A percentile compares a stretch with the other conserved stretches of the same genome.
Evolutionary conservation across 2,329 filamentous ascomycete species (phyloP).

Genomic region (Xylariaceae sp.): DNA sequence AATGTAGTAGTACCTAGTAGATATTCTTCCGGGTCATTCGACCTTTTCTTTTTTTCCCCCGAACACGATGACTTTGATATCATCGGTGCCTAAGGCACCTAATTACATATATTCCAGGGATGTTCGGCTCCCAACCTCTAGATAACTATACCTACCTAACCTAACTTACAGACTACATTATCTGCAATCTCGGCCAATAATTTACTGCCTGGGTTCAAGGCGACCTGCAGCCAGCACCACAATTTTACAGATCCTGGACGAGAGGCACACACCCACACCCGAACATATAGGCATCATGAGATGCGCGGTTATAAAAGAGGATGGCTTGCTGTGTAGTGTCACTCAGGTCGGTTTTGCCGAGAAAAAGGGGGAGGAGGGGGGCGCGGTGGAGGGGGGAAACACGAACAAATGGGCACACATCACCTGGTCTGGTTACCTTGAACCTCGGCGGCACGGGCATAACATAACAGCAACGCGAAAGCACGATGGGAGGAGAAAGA

Average conservation of each 20-base stretch:
- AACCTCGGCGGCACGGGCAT: not conserved
- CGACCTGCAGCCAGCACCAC: not conserved
- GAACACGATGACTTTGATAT: too few species aligned
- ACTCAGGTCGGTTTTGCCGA: not conserved
- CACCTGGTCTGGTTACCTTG: not conserved
- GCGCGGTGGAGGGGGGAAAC: too few species aligned
- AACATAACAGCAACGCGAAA: not conserved
- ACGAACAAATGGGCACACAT: not conserved
- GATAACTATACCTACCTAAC: too few species aligned
- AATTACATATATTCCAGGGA: too few species aligned
- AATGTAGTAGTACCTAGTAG: not conserved
- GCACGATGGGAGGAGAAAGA: not conserved
- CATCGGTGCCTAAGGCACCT: too few species aligned
- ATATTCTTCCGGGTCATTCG: not conserved
- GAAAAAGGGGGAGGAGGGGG: not conserved
- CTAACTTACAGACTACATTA: too few species aligned
- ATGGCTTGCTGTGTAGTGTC: not conserved
- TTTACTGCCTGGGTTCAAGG: not conserved
- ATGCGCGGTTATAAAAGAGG: not conserved
- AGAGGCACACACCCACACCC: not conserved
- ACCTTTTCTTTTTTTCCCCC: too few species aligned
- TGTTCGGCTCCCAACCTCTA: too few species aligned
- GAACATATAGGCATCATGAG: not conserved
- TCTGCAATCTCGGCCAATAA: too few species aligned
- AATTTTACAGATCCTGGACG: not conserved